Percentiles rank a stretch among this genome's conserved stretches.
phyloP scores from a whole-genome alignment of 1,284 basidiomycete genomes.

The Sanghuangporus baumii region DNA sequence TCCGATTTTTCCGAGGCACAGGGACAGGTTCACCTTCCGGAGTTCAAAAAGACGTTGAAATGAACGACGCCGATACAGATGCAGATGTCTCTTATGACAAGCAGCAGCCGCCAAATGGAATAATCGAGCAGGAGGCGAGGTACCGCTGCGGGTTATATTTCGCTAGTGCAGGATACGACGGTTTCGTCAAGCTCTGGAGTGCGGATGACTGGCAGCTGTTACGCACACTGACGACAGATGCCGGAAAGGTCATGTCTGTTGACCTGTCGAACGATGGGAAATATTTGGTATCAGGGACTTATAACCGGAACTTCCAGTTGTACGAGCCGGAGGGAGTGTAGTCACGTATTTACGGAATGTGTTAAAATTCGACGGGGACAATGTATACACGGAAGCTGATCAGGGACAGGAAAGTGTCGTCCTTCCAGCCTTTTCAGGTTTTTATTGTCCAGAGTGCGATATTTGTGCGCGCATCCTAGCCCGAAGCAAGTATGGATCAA shows the following conservation, averaged over 20 bases:
- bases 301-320: conserved; percentile 90
- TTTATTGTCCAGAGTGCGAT: too few relatives aligned
- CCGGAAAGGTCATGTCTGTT: conserved; percentile 97
- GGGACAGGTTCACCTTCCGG: conserved; percentile 25
- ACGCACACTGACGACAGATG: conserved; percentile 84
- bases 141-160: conserved; percentile 88
- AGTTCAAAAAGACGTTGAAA: conserved; percentile 34
- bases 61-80: conserved; percentile 29
- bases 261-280: conserved; percentile 83
- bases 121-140: conserved; percentile 52
- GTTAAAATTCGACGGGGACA: too few relatives aligned
- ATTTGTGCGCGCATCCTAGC: too few relatives aligned
- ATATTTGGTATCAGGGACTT: conserved; percentile 85
- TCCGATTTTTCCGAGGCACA: conserved; percentile 84
- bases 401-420: too few relatives aligned
- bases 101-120: conserved; percentile 26
- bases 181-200: conserved; percentile 93
- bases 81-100: conserved; percentile 21
- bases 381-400: too few relatives aligned
- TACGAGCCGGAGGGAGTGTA: conserved; percentile 62
- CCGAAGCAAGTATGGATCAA: too few relatives aligned
- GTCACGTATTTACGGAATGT: neutral
- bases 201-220: conserved; percentile 97
- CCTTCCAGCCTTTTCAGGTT: too few relatives aligned
- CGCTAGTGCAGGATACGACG: conserved; percentile 92